Percentiles rank a stretch among this genome's conserved stretches.
Evolutionary conservation across 1,284 basidiomycete genomes (phyloP).

Genomic region (Cutaneotrichosporon sp.): DNA sequence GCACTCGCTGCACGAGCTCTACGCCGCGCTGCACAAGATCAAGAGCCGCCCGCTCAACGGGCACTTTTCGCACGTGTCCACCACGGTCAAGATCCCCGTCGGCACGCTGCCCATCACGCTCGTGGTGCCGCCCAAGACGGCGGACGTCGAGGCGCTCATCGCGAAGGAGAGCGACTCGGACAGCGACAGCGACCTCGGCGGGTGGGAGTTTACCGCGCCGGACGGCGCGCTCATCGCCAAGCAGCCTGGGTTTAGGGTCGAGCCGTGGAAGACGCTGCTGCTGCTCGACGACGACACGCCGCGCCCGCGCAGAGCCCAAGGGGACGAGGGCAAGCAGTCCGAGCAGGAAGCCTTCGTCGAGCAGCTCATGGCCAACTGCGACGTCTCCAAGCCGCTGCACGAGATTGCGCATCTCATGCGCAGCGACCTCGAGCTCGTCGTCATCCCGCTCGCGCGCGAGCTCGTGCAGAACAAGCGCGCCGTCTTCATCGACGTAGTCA

Average conservation of each 20-base stretch:
- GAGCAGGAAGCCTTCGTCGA: constrained; percentile 63
- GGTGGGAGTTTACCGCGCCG: constrained; percentile 16
- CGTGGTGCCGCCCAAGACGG: constrained; percentile 67
- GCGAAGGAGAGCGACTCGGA: constrained; percentile 60
- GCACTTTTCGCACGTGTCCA: constrained; percentile 53
- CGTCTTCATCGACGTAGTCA: constrained; percentile 83
- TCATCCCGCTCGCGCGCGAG: constrained; percentile 85
- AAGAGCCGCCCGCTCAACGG: constrained; percentile 65
- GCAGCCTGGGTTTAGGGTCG: constrained; percentile 54
- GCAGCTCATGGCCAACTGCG: constrained; percentile 63
- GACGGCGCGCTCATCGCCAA: constrained; percentile 17
- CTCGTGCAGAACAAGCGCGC: constrained; percentile 87
- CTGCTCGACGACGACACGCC: constrained; percentile 57
- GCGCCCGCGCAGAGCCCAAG: background rate
- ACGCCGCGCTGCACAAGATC: constrained; percentile 47
- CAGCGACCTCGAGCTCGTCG: constrained; percentile 80
- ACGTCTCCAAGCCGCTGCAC: constrained; percentile 63
- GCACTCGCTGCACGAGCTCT: constrained; percentile 69
- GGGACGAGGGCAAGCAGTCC: constrained; percentile 10
- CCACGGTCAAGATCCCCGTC: constrained; percentile 72
- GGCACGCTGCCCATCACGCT: constrained; percentile 74
- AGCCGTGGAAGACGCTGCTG: constrained; percentile 91
- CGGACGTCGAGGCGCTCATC: constrained; percentile 26
- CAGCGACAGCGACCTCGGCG: constrained; percentile 57
- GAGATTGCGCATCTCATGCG: constrained; percentile 82